These are phyloP conservation scores for Coniella lustricola DNA, from an alignment of 2,329 filamentous ascomycete species.

Conservation along the genomic window DNA sequence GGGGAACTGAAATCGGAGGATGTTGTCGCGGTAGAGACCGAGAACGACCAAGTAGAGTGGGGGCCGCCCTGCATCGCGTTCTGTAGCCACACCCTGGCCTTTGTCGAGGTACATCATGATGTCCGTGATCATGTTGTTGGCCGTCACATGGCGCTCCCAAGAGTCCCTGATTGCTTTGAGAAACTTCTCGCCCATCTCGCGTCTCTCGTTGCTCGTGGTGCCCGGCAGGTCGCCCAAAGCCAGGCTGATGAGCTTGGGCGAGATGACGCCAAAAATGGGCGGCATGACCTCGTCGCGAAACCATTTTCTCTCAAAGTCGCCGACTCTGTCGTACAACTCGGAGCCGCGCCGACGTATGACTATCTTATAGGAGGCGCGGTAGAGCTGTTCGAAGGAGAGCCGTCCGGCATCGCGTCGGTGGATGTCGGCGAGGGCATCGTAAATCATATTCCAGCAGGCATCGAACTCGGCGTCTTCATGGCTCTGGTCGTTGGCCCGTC, in stretches of 20 bases:
- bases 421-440: constrained; percentile 74
- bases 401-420: constrained; percentile 85
- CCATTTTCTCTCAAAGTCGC: constrained; percentile 75
- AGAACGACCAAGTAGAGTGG: constrained; percentile 82
- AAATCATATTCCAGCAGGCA: constrained; percentile 71
- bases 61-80: constrained; percentile 50
- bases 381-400: constrained; percentile 91
- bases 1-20: constrained; percentile 46
- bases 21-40: constrained; percentile 78
- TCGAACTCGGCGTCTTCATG: constrained; percentile 71
- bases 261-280: constrained; percentile 63
- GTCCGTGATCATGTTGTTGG: constrained; percentile 95
- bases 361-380: constrained; percentile 89
- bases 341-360: constrained; percentile 83
- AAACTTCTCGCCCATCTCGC: constrained; percentile 76
- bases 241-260: constrained; percentile 55
- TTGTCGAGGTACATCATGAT: constrained; percentile 97
- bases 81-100: constrained; percentile 57
- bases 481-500: constrained; percentile 2
- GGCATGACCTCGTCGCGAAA: constrained; percentile 67
- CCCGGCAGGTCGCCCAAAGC: constrained; percentile 49
- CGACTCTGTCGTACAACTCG: constrained; percentile 72
- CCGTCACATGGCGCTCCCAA: constrained; percentile 85
- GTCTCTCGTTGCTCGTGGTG: constrained; percentile 68
- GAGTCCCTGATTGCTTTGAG: constrained; percentile 66